A percentile compares a stretch with the other conserved stretches of the same genome.
Conservation (phyloP, 202 grass and related monocot genomes). For the Zizania palustris region DNA sequence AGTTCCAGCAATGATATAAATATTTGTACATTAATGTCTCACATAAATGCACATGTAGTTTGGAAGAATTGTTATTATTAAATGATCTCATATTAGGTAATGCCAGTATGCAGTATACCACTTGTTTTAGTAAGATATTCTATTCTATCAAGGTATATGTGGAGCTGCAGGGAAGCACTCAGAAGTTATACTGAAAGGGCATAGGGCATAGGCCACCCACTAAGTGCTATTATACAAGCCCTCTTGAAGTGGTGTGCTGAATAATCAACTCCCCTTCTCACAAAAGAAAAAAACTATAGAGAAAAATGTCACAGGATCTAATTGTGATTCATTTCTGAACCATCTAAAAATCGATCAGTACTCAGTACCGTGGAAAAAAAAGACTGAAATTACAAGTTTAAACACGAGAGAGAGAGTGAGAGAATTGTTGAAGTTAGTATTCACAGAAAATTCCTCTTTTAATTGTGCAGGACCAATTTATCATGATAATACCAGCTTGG, state of each 20-base stretch:
- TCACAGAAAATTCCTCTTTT: neutral
- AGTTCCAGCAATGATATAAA: slow-evolving; percentile 47
- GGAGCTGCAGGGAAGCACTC: neutral
- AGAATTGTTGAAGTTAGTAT: slow-evolving; percentile 7
- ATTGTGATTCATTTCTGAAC: too few relatives aligned
- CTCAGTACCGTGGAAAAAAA: neutral
- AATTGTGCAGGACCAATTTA: neutral
- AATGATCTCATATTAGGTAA: neutral
- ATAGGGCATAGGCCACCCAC: neutral
- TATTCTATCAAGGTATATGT: slow-evolving; percentile 10
- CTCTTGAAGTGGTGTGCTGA: neutral
- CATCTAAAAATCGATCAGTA: neutral
- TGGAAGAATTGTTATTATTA: neutral
- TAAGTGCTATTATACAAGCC: neutral
- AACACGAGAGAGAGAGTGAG: neutral
- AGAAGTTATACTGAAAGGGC: neutral
- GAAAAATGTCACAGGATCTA: too few relatives aligned
- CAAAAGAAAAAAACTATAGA: neutral
- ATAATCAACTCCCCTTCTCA: neutral
- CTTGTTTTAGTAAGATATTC: neutral
- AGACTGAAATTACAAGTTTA: neutral
- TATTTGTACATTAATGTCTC: neutral
- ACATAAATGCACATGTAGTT: neutral
- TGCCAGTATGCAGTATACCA: neutral
- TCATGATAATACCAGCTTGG: slow-evolving; percentile 6